Percentiles rank a stretch among this genome's conserved stretches.
phyloP scores from a whole-genome alignment of 352 stramenopile species.

The Phytophthora ramorum region DNA sequence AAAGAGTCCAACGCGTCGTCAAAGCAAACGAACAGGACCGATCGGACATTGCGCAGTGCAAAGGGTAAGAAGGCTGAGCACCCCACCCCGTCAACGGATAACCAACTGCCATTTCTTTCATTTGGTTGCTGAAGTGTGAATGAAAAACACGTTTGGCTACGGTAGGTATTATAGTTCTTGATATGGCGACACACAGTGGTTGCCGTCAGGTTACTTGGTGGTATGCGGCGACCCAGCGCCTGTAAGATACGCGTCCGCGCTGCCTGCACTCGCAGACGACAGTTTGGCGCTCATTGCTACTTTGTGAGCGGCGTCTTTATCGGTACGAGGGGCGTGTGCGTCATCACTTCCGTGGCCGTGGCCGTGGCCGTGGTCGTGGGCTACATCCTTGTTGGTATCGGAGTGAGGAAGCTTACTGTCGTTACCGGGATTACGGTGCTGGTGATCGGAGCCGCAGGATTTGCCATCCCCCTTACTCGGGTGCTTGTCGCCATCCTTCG shows the following conservation, averaged over 20 bases:
- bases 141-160: too few species aligned
- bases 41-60: too few species aligned
- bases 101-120: too few species aligned
- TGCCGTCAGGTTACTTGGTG: neutral
- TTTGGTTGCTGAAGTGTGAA: too few species aligned
- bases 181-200: too few species aligned
- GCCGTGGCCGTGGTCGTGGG: neutral
- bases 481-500: neutral
- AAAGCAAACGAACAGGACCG: too few species aligned
- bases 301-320: neutral
- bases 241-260: constrained; percentile 1
- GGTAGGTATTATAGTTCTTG: too few species aligned
- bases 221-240: neutral
- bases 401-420: neutral
- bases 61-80: too few species aligned
- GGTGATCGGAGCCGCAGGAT: neutral
- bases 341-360: neutral
- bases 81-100: too few species aligned
- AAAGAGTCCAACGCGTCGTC: neutral
- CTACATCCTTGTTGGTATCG: neutral
- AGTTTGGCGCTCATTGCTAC: neutral
- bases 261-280: neutral
- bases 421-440: neutral
- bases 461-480: neutral
- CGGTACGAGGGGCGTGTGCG: neutral